Percentiles rank a stretch among this genome's conserved stretches.
Conservation (phyloP, 2,329 filamentous ascomycete species). For the Aspergillus sp. region DNA sequence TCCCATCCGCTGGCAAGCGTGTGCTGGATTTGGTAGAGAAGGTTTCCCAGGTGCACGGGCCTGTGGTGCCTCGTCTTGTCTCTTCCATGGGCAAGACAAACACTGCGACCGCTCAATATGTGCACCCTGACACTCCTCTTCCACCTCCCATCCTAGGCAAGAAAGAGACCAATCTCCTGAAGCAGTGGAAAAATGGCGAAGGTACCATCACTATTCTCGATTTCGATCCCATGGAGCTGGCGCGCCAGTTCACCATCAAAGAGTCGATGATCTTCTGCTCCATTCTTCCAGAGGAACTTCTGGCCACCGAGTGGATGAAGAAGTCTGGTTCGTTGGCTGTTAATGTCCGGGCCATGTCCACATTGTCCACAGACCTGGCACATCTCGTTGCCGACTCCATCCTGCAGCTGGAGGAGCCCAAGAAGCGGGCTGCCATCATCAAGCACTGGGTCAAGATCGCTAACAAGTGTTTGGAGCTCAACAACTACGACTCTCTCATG, state of each 20-base stretch:
- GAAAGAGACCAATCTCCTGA: conserved; percentile 68
- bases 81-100: conserved; percentile 87
- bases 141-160: conserved; percentile 68
- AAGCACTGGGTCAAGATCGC: conserved; percentile 99
- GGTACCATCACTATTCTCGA: conserved; percentile 71
- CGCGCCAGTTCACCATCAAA: conserved; percentile 86
- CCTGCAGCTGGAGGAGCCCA: conserved; percentile 78
- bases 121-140: conserved; percentile 66
- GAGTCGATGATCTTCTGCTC: conserved; percentile 88
- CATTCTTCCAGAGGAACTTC: conserved; percentile 85
- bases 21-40: conserved; percentile 74
- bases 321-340: conserved; percentile 71
- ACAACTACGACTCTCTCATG: conserved; percentile 97
- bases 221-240: conserved; percentile 85
- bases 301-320: conserved; percentile 93
- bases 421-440: conserved; percentile 83
- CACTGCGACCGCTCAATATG: conserved; percentile 66
- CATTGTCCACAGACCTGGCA: conserved; percentile 84
- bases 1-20: conserved; percentile 76
- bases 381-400: conserved; percentile 93
- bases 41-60: conserved; percentile 67
- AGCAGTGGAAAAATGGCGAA: conserved; percentile 70
- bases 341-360: conserved; percentile 92
- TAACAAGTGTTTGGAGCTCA: conserved; percentile 75
- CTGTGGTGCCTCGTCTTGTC: conserved; percentile 74